These are phyloP conservation scores for Aureobasidium melanogenum DNA, from an alignment of 2,329 filamentous ascomycete species.

Conservation along the genomic window DNA sequence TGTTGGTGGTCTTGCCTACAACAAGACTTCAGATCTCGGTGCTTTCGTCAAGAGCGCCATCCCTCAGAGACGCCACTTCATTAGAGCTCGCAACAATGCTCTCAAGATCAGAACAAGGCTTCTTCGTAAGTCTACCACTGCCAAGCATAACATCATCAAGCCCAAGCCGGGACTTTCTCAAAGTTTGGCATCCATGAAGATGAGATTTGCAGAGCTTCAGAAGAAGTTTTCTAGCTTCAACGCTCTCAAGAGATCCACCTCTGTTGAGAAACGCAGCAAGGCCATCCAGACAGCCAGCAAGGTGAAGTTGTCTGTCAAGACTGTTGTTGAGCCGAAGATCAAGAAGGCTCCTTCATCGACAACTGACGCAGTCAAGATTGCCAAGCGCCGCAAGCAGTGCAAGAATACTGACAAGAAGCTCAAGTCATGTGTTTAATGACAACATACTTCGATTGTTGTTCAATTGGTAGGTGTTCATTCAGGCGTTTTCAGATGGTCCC, in stretches of 20 bases:
- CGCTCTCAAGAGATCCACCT: not conserved
- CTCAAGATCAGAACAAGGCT: slow-evolving; percentile 7
- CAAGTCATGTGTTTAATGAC: not conserved
- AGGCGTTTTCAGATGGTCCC: not conserved
- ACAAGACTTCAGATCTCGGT: not conserved
- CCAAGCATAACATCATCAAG: not conserved
- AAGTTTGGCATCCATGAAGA: not conserved
- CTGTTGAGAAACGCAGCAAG: slow-evolving; percentile 1
- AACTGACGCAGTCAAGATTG: not conserved
- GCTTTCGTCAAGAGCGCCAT: slow-evolving; percentile 5
- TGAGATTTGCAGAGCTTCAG: not conserved
- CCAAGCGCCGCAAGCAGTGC: not conserved
- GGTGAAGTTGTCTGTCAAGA: not conserved
- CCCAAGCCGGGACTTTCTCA: not conserved
- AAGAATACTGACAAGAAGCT: not conserved
- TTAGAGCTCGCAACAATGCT: slow-evolving; percentile 8
- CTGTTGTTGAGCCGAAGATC: not conserved
- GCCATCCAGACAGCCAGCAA: not conserved
- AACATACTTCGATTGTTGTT: not conserved
- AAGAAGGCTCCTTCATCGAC: not conserved
- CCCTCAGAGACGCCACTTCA: not conserved
- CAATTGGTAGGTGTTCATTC: not conserved
- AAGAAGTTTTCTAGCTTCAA: not conserved
- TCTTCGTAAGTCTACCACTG: not conserved
- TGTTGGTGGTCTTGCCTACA: slow-evolving; percentile 1